These are phyloP conservation scores for Colletotrichum limetticola DNA, from an alignment of 2,329 filamentous ascomycete species.

Conservation along the genomic window DNA sequence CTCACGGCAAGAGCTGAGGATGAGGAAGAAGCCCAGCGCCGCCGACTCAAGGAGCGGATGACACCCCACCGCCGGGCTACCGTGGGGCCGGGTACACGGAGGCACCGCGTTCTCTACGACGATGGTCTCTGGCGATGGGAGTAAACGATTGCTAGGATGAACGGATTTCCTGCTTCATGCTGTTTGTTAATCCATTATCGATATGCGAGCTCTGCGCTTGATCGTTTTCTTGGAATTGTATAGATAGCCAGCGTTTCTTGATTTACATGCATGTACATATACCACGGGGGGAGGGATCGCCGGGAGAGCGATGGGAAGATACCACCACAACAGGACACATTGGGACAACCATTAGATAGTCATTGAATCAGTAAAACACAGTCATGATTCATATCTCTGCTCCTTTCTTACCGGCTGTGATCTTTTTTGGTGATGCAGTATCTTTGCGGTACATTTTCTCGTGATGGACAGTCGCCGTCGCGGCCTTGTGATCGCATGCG, in stretches of 20 bases:
- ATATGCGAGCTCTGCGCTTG: not conserved
- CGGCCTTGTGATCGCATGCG: slow-evolving; percentile 17
- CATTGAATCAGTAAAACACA: not conserved
- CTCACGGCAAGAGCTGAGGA: slow-evolving; percentile 39
- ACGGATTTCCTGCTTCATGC: slow-evolving; percentile 15
- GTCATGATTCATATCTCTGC: not conserved
- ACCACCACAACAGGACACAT: slow-evolving; percentile 6
- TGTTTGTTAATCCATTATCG: not conserved
- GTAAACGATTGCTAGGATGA: slow-evolving; percentile 39
- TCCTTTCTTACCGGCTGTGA: not conserved
- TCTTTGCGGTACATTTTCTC: not conserved
- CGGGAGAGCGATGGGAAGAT: slow-evolving; percentile 13
- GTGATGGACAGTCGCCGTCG: not conserved
- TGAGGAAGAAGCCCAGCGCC: slow-evolving; percentile 51
- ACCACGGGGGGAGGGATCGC: not conserved
- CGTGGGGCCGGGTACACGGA: slow-evolving; percentile 48
- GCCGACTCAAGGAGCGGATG: slow-evolving; percentile 54
- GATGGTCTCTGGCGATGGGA: slow-evolving; percentile 53
- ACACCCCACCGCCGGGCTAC: slow-evolving; percentile 50
- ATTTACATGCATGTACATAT: not conserved
- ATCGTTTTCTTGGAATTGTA: not conserved
- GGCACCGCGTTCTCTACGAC: slow-evolving; percentile 49
- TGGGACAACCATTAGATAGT: not conserved
- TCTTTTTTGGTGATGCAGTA: not conserved
- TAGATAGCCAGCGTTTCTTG: slow-evolving; percentile 26